These are phyloP conservation scores for Ciborinia camelliae DNA, from an alignment of 2,329 filamentous ascomycete genomes.

Conservation along the genomic window DNA sequence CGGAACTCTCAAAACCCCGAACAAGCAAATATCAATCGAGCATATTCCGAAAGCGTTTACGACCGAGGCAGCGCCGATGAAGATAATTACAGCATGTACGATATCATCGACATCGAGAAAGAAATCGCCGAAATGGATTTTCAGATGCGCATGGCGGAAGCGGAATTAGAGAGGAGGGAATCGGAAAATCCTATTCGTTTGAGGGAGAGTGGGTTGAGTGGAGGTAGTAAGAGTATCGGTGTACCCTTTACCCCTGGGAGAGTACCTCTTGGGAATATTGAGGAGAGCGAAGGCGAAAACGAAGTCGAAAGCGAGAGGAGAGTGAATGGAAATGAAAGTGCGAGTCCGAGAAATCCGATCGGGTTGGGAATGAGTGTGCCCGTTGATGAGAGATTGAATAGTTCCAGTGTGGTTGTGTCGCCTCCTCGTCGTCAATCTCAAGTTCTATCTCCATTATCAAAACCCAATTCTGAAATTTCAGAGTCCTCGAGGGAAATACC, in stretches of 20 bases:
- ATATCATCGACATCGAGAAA: constrained; percentile 7
- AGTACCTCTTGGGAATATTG: not conserved
- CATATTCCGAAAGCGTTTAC: not conserved
- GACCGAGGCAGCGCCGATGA: constrained; percentile 4
- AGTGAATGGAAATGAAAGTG: not conserved
- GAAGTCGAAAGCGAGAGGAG: too few relatives aligned
- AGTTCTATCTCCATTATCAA: too few relatives aligned
- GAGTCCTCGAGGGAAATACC: too few relatives aligned
- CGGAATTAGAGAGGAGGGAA: not conserved
- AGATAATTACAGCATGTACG: not conserved
- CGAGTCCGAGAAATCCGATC: too few relatives aligned
- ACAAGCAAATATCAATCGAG: not conserved
- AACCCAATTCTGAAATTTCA: too few relatives aligned
- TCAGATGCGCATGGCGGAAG: not conserved
- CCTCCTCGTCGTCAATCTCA: too few relatives aligned
- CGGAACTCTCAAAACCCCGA: not conserved
- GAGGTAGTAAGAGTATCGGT: constrained; percentile 15
- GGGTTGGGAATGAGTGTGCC: too few relatives aligned
- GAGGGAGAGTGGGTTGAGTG: constrained; percentile 9
- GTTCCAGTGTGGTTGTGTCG: too few relatives aligned
- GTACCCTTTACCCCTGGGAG: not conserved
- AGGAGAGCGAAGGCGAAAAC: too few relatives aligned
- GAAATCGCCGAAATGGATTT: constrained; percentile 12
- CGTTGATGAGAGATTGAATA: too few relatives aligned
- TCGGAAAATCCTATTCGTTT: not conserved